Base-by-base conservation (phyloP, 2,329 filamentous ascomycete genomes). In the Neoascochyta sp. region DNA sequence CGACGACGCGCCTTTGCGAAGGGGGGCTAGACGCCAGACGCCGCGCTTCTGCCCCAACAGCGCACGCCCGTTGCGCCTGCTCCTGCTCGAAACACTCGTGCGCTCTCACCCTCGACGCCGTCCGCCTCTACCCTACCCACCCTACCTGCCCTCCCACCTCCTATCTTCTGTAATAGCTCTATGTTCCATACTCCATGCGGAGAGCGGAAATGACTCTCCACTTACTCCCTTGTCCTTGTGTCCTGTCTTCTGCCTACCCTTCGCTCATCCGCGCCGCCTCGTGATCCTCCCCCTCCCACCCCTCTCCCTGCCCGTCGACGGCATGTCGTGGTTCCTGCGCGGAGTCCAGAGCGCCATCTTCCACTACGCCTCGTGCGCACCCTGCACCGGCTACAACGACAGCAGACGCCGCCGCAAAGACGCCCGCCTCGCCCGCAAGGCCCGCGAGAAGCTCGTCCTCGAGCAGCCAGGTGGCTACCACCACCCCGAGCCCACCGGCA, bases 401-500 rank as follows among this genome's bases (percentile, higher is more conserved):
- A 79, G 80, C 42, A 77, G 82, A 47, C 83, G 82, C 60, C 75
- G 82, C 35, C 81, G 78, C 62, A 75, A 77, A 47, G 74, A 86
- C 57, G 84, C 85, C 27, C 79, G 78, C 54, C 75, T 74, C 50
- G 80, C 83, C 39, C 74, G 80, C 34, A 70, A 76, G 46, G 76
- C 83, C 45, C 81, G 83, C 58, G 73, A 74, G 24, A 76, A 71
- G 36, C 63, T 80, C 35, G 76, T 83, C 47, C 74, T 74, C 32
- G 78, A 87, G 43, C 78, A 88, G 57, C 85, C 86, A 0, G 78
- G 76, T 22, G 63, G 79, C 8, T 92, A 94, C 61, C 74, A 79
- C 28, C 88, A 95, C 52, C 88, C 83, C 2, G 78, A 80, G 24
- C 85, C 87, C 1, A 92, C 87, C 50, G 82, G 81, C 52, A 94